Conservation (phyloP, 768 basidiomycete species). For the Termitomyces sp. region DNA sequence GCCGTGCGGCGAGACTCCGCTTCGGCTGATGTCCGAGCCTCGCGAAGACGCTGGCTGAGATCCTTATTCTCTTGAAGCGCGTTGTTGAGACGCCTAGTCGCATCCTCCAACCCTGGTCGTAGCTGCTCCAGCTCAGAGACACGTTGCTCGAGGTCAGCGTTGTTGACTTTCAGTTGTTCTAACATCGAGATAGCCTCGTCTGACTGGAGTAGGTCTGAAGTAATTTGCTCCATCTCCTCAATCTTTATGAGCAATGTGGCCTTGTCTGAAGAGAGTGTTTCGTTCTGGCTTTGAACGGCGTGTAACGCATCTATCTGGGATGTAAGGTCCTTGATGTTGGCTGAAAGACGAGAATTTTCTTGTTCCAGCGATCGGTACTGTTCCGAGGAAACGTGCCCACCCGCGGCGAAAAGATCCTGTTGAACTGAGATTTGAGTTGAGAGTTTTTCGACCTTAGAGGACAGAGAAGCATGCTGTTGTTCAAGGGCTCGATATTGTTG, state of each 20-base stretch:
- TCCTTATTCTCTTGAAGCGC: conserved; percentile 20
- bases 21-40: conserved; percentile 17
- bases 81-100: conserved; percentile 14
- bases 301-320: conserved; percentile 13
- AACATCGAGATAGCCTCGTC: conserved; percentile 18
- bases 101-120: conserved; percentile 6
- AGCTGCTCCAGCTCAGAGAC: conserved; percentile 7
- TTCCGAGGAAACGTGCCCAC: conserved; percentile 11
- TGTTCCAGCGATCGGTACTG: conserved; percentile 3
- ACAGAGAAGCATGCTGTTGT: conserved; percentile 7
- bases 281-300: conserved; percentile 16
- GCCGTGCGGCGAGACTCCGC: conserved; percentile 9
- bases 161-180: conserved; percentile 19
- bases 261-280: conserved; percentile 26
- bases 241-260: conserved; percentile 20
- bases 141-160: conserved; percentile 3
- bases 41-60: conserved; percentile 18
- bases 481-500: conserved; percentile 2
- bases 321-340: conserved; percentile 6
- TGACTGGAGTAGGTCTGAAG: conserved; percentile 25
- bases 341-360: conserved; percentile 7
- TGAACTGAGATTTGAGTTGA: conserved; percentile 8
- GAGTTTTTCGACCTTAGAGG: conserved; percentile 8
- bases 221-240: conserved; percentile 25
- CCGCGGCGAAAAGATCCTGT: conserved; percentile 22